phyloP scores from a whole-genome alignment of 1,139 yeast genomes.

The Magnusiomyces paraingens region DNA sequence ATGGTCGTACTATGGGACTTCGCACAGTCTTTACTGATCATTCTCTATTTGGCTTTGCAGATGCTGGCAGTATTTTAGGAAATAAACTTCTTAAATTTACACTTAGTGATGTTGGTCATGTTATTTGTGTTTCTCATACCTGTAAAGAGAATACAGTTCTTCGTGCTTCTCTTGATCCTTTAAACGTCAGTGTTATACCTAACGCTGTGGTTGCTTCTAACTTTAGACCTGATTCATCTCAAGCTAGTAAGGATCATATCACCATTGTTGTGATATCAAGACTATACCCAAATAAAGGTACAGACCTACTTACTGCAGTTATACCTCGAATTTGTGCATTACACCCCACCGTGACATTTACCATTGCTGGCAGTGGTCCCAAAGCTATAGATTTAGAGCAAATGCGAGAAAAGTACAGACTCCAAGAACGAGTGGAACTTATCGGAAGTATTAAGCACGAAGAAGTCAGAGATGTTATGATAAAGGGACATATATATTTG shows the following conservation, averaged over 20 bases:
- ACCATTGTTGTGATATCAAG: slow-evolving; percentile 90
- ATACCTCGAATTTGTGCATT: slow-evolving; percentile 74
- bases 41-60: slow-evolving; percentile 90
- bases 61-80: slow-evolving; percentile 74
- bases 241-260: slow-evolving; percentile 36
- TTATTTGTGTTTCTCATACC: slow-evolving; percentile 92
- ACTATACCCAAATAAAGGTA: slow-evolving; percentile 93
- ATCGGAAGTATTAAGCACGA: slow-evolving; percentile 90
- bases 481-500: slow-evolving; percentile 85
- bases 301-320: slow-evolving; percentile 76
- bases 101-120: slow-evolving; percentile 80
- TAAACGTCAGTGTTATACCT: slow-evolving; percentile 81
- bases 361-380: slow-evolving; percentile 97
- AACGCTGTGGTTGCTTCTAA: slow-evolving; percentile 88
- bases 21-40: slow-evolving; percentile 93
- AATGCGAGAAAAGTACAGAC: slow-evolving; percentile 79
- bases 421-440: slow-evolving; percentile 82
- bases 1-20: slow-evolving; percentile 89
- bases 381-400: slow-evolving; percentile 89
- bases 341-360: slow-evolving; percentile 61
- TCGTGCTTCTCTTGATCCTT: slow-evolving; percentile 76
- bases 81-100: slow-evolving; percentile 83
- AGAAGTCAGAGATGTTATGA: slow-evolving; percentile 87
- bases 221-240: slow-evolving; percentile 53
- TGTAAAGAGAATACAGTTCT: slow-evolving; percentile 94